phyloP scores from a whole-genome alignment of 83 land plant species.

The Picea engelmannii region DNA sequence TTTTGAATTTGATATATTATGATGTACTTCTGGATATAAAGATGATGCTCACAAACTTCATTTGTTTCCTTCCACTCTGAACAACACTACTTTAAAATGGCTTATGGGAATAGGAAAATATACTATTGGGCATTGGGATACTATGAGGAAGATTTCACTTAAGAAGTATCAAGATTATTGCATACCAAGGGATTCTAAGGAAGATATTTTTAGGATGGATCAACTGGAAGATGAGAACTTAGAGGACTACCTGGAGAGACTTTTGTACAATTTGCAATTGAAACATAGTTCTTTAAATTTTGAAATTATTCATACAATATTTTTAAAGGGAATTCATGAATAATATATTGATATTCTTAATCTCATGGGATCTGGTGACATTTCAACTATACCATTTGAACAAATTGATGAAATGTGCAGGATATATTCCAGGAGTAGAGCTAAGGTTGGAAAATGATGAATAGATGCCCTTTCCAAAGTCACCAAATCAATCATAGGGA shows the following conservation, averaged over 20 bases:
- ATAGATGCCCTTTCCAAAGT: too few species aligned
- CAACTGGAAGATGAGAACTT: not conserved
- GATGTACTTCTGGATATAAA: not conserved
- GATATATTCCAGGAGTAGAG: too few species aligned
- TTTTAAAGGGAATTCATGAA: too few species aligned
- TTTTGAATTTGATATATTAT: not conserved
- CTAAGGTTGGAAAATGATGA: too few species aligned
- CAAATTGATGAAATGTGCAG: too few species aligned
- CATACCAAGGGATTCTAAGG: not conserved
- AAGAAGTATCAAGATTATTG: not conserved
- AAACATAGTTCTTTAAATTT: too few species aligned
- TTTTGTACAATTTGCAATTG: too few species aligned
- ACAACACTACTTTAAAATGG: not conserved
- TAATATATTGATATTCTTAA: too few species aligned
- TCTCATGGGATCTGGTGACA: too few species aligned
- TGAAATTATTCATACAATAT: too few species aligned
- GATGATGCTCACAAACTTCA: not conserved
- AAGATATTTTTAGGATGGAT: not conserved
- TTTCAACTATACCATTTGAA: too few species aligned
- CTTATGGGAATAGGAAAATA: not conserved
- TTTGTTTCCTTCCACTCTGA: not conserved
- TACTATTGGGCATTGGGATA: not conserved
- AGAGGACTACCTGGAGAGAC: not conserved
- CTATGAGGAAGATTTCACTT: not conserved
- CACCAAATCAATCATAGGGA: too few species aligned